These are phyloP conservation scores for Pyrrhoderma noxium DNA, from an alignment of 1,284 basidiomycete species.

Conservation along the genomic window DNA sequence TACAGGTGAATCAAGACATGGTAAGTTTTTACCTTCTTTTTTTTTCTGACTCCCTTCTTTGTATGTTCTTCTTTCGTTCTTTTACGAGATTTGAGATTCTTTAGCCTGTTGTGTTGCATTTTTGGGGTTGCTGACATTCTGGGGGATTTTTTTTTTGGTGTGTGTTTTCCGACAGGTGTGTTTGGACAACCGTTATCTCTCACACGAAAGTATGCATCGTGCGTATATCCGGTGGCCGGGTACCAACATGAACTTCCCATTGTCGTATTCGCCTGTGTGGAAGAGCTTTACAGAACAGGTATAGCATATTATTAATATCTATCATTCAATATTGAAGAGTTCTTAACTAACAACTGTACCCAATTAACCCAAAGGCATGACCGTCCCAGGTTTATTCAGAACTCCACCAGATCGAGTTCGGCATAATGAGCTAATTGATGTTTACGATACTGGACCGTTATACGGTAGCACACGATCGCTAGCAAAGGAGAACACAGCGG, in stretches of 20 bases:
- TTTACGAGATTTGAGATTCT: no score
- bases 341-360: neutral
- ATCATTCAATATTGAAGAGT: neutral
- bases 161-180: conserved; percentile 33
- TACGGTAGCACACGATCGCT: conserved; percentile 34
- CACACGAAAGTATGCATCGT: conserved; percentile 39
- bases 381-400: conserved; percentile 43
- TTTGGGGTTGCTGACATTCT: no score
- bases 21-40: neutral
- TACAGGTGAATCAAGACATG: neutral
- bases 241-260: conserved; percentile 46
- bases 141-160: no score
- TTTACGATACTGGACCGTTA: conserved; percentile 29
- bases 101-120: no score
- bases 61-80: neutral
- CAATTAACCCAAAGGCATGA: conserved; percentile 29
- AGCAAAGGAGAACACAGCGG: conserved; percentile 44
- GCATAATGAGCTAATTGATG: conserved; percentile 30
- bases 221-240: conserved; percentile 40
- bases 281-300: conserved; percentile 55
- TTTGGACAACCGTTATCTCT: conserved; percentile 43
- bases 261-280: conserved; percentile 47
- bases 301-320: conserved; percentile 17
- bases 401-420: conserved; percentile 29
- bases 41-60: neutral